Evolutionary conservation across 225 moss, liverwort and hornwort genomes (phyloP), one percentile per base, ranked within the genome.

Genomic region (Asterella californica): DNA sequence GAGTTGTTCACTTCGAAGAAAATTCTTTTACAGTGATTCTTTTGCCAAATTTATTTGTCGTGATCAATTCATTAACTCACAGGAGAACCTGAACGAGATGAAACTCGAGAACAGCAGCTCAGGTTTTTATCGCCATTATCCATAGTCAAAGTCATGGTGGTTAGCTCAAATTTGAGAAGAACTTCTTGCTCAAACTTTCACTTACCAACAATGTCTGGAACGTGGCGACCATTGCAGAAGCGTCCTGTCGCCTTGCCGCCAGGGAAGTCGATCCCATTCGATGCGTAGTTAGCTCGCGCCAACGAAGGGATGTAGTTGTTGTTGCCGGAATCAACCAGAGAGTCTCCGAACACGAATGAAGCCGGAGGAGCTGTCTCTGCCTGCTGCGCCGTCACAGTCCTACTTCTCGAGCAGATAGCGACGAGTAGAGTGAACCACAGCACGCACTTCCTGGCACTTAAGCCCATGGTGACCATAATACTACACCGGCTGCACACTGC

Each of bases 171-270:
- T 7, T 2, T 42, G 42, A 42, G 42, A 42, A 2, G 42, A 42
- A 42, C 3, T n/a, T n/a, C 42, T 2, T 42, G 42, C 7, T 42
- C 15, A 33, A 66, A 14, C 65, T 12, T n/a, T 34, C 21, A 72
- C 68, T 42, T 53, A 82, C 87, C 84, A 66, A 90, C 69, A 61
- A 88, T 75, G 63, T 87, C 91, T 18, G 81, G 71, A 62, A 81
- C 21, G 21, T 36, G 83, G 68, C 87, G 86, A 69, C 87, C 87
- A 74, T 88, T 90, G 42, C 84, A 84, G 78, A 90, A 89, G 50
- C 86, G 87, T 33, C 88, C 88, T 12, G 88, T 91, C 46, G 91
- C 81, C 22, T 49, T 81, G 66, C 85, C 83, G 24, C 81, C 83
- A 30, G 76, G 78, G 75, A 87, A 86, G 60, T 87, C 83, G 11